Evolutionary conservation across 2,329 filamentous ascomycete genomes (phyloP).

Genomic region (Westerdykella sp.): DNA sequence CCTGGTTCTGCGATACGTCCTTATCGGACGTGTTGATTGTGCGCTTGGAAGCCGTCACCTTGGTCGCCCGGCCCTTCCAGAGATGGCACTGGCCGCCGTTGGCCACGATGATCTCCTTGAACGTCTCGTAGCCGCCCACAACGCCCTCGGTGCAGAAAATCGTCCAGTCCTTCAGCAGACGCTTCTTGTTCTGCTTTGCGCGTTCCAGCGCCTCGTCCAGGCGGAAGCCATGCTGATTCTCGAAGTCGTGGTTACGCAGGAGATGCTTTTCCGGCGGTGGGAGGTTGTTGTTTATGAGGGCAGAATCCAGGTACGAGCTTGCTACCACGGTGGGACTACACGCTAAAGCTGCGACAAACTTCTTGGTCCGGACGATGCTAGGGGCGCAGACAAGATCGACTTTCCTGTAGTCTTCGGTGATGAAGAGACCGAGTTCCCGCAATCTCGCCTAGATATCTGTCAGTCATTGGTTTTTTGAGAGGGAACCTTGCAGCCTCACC

Average conservation of each 20-base stretch:
- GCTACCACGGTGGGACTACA: slow-evolving; percentile 71
- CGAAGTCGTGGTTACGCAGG: slow-evolving; percentile 65
- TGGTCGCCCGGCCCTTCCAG: slow-evolving; percentile 68
- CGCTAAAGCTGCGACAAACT: slow-evolving; percentile 85
- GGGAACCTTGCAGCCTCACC: slow-evolving; percentile 48
- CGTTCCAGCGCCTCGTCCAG: slow-evolving; percentile 62
- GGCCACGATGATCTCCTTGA: slow-evolving; percentile 75
- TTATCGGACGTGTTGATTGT: slow-evolving; percentile 16
- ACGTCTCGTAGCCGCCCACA: slow-evolving; percentile 75
- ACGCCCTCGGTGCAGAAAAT: slow-evolving; percentile 82
- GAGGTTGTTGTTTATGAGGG: slow-evolving; percentile 61
- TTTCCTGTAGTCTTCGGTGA: slow-evolving; percentile 66
- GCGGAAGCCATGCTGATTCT: slow-evolving; percentile 63
- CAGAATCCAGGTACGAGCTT: slow-evolving; percentile 70
- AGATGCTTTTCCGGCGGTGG: slow-evolving; percentile 60
- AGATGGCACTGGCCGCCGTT: slow-evolving; percentile 80
- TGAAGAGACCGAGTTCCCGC: slow-evolving; percentile 72
- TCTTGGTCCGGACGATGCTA: slow-evolving; percentile 79
- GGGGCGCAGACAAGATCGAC: slow-evolving; percentile 88
- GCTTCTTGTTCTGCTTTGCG: slow-evolving; percentile 69
- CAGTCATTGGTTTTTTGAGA: background rate
- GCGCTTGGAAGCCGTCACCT: slow-evolving; percentile 48
- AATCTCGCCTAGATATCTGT: slow-evolving; percentile 60
- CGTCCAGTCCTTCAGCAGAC: slow-evolving; percentile 66
- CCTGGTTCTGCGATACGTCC: slow-evolving; percentile 51